Conservation (phyloP, 768 basidiomycete genomes). For the Mycena capillaripes region DNA sequence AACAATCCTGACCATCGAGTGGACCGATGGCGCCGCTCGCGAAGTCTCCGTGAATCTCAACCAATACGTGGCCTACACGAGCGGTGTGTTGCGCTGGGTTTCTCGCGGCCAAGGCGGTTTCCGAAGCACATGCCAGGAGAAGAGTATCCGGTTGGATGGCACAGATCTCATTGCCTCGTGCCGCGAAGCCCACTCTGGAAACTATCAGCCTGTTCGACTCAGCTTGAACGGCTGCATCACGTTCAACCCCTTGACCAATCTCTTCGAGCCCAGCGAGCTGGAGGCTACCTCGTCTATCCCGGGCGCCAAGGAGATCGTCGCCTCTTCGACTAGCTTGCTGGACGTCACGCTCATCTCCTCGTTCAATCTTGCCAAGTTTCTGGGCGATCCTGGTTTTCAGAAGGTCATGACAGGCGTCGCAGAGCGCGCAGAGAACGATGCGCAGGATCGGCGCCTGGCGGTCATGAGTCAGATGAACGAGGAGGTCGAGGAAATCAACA, state of each 20-base stretch:
- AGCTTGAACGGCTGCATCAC: constrained; percentile 2
- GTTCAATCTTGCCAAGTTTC: constrained; percentile 18
- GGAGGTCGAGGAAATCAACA: constrained; percentile 18
- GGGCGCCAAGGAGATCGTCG: constrained; percentile 17
- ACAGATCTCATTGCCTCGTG: constrained; percentile 7
- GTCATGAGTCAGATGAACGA: constrained; percentile 15
- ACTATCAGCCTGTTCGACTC: neutral
- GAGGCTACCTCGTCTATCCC: neutral
- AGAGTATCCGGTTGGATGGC: constrained; percentile 15
- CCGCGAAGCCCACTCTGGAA: constrained; percentile 9
- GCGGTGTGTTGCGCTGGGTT: constrained; percentile 4
- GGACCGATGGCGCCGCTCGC: neutral
- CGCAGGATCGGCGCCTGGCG: constrained; percentile 14
- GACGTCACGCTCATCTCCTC: constrained; percentile 21
- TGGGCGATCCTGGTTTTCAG: constrained; percentile 11
- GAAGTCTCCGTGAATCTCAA: constrained; percentile 17
- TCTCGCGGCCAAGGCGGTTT: constrained; percentile 13
- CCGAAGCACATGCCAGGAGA: constrained; percentile 3
- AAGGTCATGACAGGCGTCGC: constrained; percentile 11
- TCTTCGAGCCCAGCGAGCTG: constrained; percentile 8
- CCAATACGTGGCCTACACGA: constrained; percentile 19
- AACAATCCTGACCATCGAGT: constrained; percentile 14
- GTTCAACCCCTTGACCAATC: neutral
- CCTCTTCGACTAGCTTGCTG: constrained; percentile 18
- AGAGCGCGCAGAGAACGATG: constrained; percentile 19